Base-by-base conservation (phyloP, 1,284 basidiomycete genomes). In the Gymnopus androsaceus region DNA sequence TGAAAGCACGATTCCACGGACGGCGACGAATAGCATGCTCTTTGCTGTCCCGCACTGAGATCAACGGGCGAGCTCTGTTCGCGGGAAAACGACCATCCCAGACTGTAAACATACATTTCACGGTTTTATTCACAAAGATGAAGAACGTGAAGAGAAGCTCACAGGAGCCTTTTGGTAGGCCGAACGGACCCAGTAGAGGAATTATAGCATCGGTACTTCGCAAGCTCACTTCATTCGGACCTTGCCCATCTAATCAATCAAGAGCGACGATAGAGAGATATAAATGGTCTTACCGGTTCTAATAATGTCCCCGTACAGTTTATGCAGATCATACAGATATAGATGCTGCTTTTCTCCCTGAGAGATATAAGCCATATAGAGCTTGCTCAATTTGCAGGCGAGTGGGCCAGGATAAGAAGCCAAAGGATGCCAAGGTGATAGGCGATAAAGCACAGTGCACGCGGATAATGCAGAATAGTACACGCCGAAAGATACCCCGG, bases 1-100 rank as follows among this genome's bases (percentile, higher is more conserved):
- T 81, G 65, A 87, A 79, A 0, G 76, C 85, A 31, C 78, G 75
- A 14, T 77, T 77, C 85, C 84, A 87, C 0, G 77, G 72, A 40
- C 75, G 74, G 46, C 84, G 74, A n/a, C 82, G 77, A 23, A 77
- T 74, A 0, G 77, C 69, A 58, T 87, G 85, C 40, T 72, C 72
- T 6, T 72, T 44, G 41, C 12, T 72, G 48, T 75, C 67, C 34
- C 69, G 60, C 14, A 75, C 55, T 23, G 67, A 64, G 30, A 77
- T 69, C 52, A 67, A 67, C 56, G 50, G 55, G 12, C 31, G 50
- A 34, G 17, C 33, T 17, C 37, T 38, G 21, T 56, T 28, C 51
- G 41, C 12, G 44, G 14, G 19, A 44, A 40, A 37, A 3, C 77
- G 17, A 70, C 67, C 14, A 68, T 70, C 54, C 75, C 71, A 57